Percentiles rank a stretch among this genome's conserved stretches.
phyloP scores from a whole-genome alignment of 225 moss, liverwort and hornwort genomes.

The Marchantia paleacea region DNA sequence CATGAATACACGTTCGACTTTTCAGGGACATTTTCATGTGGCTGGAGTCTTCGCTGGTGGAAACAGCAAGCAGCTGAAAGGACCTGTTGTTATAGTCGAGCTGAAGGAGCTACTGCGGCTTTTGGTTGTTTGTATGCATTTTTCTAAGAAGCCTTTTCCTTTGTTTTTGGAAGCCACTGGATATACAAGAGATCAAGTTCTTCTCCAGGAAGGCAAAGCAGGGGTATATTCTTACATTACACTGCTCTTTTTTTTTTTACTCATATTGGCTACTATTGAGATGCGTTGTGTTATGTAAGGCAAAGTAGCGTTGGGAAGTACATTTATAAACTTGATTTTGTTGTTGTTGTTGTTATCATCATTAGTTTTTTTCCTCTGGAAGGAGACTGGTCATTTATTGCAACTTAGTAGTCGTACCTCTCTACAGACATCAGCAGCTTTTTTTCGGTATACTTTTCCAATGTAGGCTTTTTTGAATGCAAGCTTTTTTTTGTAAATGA shows the following conservation, averaged over 20 bases:
- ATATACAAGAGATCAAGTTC: constrained; percentile 61
- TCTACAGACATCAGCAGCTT: too few species aligned
- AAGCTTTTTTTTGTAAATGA: too few species aligned
- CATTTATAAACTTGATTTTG: background rate
- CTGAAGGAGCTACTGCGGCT: constrained; percentile 76
- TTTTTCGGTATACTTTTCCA: too few species aligned
- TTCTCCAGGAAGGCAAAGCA: constrained; percentile 91
- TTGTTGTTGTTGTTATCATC: background rate
- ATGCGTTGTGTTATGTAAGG: background rate
- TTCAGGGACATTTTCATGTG: constrained; percentile 90
- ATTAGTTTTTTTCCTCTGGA: too few species aligned
- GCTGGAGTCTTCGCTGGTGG: constrained; percentile 80
- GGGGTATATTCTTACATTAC: constrained; percentile 48
- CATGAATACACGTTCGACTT: background rate
- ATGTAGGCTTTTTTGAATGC: too few species aligned
- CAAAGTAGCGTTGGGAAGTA: background rate
- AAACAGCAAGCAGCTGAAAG: constrained; percentile 58
- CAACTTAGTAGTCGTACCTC: too few species aligned
- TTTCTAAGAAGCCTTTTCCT: constrained; percentile 89
- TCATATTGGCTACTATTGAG: background rate
- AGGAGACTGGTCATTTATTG: too few species aligned
- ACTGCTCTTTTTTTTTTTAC: background rate
- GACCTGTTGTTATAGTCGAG: constrained; percentile 55
- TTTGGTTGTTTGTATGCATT: constrained; percentile 71
- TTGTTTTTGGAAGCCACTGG: constrained; percentile 75